These are phyloP conservation scores for Amaranthus cruentus DNA, from an alignment of 148 eudicot genomes.

Conservation along the genomic window DNA sequence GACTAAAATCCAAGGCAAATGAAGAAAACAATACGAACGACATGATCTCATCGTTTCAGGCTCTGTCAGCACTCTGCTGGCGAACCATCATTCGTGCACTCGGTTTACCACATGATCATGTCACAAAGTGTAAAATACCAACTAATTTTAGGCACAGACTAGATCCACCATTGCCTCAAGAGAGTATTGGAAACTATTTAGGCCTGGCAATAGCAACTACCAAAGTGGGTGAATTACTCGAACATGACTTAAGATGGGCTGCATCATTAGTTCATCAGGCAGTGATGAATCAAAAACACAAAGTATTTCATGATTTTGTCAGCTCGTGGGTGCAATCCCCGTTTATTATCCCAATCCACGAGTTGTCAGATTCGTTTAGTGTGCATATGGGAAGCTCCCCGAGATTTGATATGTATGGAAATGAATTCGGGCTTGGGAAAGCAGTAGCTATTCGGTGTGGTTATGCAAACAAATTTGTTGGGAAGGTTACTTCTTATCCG, in stretches of 20 bases:
- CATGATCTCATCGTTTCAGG: slow-evolving; percentile 64
- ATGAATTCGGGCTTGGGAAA: slow-evolving; percentile 69
- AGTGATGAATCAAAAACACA: slow-evolving; percentile 43
- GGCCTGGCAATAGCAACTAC: slow-evolving; percentile 19
- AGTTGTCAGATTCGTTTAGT: slow-evolving; percentile 22
- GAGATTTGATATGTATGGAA: slow-evolving; percentile 68
- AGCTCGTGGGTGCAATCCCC: slow-evolving; percentile 13
- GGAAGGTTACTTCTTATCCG: slow-evolving; percentile 53
- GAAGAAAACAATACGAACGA: background rate
- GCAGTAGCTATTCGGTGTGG: slow-evolving; percentile 60
- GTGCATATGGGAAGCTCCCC: slow-evolving; percentile 61
- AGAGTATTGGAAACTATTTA: slow-evolving; percentile 61
- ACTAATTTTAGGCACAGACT: slow-evolving; percentile 55
- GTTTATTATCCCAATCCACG: background rate
- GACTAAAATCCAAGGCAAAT: slow-evolving; percentile 51
- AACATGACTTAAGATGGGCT: slow-evolving; percentile 43
- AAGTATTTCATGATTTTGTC: background rate
- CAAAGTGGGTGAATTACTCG: slow-evolving; percentile 34
- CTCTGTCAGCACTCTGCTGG: slow-evolving; percentile 61
- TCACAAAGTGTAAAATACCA: slow-evolving; percentile 48
- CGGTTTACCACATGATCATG: slow-evolving; percentile 20
- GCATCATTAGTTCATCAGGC: slow-evolving; percentile 34
- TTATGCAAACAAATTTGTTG: slow-evolving; percentile 46
- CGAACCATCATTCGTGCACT: slow-evolving; percentile 51
- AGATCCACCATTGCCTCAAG: slow-evolving; percentile 45